Evolutionary conservation across 2,329 filamentous ascomycete species (phyloP).

Genomic region (Ophiocordyceps unilateralis): DNA sequence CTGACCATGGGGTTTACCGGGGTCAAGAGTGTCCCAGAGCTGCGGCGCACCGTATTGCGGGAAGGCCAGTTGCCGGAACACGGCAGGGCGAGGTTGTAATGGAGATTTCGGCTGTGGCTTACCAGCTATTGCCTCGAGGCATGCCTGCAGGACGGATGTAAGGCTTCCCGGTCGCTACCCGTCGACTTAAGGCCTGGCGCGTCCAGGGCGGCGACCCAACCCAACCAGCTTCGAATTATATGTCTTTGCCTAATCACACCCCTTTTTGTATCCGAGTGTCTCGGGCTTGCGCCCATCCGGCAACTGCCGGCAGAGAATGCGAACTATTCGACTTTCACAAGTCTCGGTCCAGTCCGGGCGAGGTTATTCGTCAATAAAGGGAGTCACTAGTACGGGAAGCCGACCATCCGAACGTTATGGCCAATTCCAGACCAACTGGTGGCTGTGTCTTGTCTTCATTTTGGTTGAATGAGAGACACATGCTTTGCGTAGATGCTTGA

Average conservation of each 20-base stretch:
- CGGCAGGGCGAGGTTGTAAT: slow-evolving; percentile 13
- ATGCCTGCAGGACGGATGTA: neutral
- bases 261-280: neutral
- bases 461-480: too few species aligned
- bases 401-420: neutral
- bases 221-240: too few species aligned
- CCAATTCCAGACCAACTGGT: too few species aligned
- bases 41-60: slow-evolving; percentile 17
- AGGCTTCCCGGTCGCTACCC: neutral
- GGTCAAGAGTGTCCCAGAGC: slow-evolving; percentile 22
- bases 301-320: neutral
- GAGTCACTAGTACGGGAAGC: neutral
- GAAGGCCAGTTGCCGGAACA: slow-evolving; percentile 16
- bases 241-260: neutral
- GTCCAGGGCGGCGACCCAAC: too few species aligned
- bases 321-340: neutral
- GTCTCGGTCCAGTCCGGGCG: neutral
- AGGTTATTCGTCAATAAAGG: neutral
- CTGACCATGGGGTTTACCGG: slow-evolving; percentile 37
- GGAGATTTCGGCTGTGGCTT: neutral
- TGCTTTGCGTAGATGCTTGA: too few species aligned
- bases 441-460: too few species aligned
- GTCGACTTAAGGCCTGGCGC: too few species aligned
- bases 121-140: neutral
- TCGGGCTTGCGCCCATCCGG: neutral